A percentile compares a stretch with the other conserved stretches of the same genome.
Conservation (phyloP, 2,329 filamentous ascomycete genomes). For the Chrysoporthe deuterocubensis region DNA sequence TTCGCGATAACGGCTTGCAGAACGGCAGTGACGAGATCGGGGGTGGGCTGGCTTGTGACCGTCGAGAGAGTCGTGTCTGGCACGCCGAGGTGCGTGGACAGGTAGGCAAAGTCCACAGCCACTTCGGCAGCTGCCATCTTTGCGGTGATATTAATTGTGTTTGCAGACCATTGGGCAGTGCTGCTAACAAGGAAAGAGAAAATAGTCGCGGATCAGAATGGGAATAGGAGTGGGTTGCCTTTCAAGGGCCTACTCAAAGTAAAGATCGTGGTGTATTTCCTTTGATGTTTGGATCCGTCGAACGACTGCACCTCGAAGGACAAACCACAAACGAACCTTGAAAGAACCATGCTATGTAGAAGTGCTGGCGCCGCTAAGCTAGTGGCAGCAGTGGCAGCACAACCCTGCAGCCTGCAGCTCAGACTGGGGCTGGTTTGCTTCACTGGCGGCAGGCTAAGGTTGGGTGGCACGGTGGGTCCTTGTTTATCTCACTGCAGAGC, state of each 20-base stretch:
- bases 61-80: conserved; percentile 66
- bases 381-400: not conserved
- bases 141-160: conserved; percentile 28
- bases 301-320: conserved; percentile 3
- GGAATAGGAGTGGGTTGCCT: not conserved
- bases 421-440: not conserved
- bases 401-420: conserved; percentile 8
- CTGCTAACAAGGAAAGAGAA: not conserved
- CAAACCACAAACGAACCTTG: conserved; percentile 3
- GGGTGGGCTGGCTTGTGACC: conserved; percentile 70
- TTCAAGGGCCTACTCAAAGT: not conserved
- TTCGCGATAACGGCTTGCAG: conserved; percentile 76
- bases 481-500: not conserved
- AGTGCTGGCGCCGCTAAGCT: conserved; percentile 2
- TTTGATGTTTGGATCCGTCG: conserved; percentile 17
- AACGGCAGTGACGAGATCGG: conserved; percentile 76
- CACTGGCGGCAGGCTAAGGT: not conserved
- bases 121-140: conserved; percentile 60
- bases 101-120: conserved; percentile 70
- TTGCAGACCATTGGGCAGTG: conserved; percentile 24
- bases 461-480: not conserved
- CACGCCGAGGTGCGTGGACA: conserved; percentile 73
- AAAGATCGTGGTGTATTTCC: conserved; percentile 13
- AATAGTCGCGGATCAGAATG: not conserved
- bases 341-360: not conserved